Evolutionary conservation across 2,329 filamentous ascomycete genomes (phyloP), one percentile per base, ranked within the genome.

Genomic region (Penicillium sp.): DNA sequence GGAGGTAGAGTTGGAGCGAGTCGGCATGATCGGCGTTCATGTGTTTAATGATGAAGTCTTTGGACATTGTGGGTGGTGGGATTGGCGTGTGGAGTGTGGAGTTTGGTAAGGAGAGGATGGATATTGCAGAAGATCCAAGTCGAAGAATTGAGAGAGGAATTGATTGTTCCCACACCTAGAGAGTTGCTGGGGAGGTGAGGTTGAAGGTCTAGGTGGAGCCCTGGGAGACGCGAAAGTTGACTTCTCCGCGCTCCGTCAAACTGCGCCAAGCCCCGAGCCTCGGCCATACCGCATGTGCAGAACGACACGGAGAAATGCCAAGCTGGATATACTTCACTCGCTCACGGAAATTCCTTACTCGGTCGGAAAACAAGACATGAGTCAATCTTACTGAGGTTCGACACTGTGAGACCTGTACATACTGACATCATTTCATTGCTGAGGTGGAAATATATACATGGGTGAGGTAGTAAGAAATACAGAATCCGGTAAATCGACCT

Each of bases 21-120:
- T 86, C 84, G 55, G 83, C 80, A 79, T 97, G 94, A 76, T 94
- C 90, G 46, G 81, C 81, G 79, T 97, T 97, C 91, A 97, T 95
- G 81, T 97, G 93, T 37, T 82, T 82, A 72, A 94, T 85, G 75
- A 92, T 88, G 60, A 88, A 86, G 60, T 81, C 70, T 71, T 87
- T 87, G 51, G 70, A 65, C 65, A 70, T 72, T 55, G 46, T 63
- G 51, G 51, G 56, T 16, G 22, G 38, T 14, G 25, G 38, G 3
- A 3, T 13, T 38, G n/a, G n/a, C n/a, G n/a, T n/a, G n/a, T n/a
- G n/a, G n/a, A n/a, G 13, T 22, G 16, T 43, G 26, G 13, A 13
- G 19, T 22, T 22, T 28, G 38, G 26, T 28, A 51, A 2, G 14
- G 22, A 10, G 33, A 1, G 14, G n/a, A 19, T 37, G 7, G 30